Evolutionary conservation across 257 asterid species (phyloP), one percentile per base, ranked within the genome.

Genomic region (Nicotiana otophora): DNA sequence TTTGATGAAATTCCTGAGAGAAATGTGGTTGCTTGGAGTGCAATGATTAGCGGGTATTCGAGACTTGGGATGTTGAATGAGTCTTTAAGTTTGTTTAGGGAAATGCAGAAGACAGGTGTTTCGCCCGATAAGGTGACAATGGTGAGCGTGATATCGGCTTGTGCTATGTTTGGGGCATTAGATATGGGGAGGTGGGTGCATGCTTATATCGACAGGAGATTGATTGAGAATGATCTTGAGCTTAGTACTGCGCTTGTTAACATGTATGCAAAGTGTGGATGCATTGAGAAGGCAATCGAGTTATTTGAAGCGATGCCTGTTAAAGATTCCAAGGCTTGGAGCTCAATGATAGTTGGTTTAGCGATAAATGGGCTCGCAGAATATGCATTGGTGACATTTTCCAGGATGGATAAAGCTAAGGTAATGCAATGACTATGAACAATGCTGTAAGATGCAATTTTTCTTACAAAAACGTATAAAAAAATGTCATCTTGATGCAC

Each of bases 231-330:
- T 81, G 97, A 92, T 81, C 92, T 93, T 74, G 92, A 87, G 87
- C 89, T 93, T 77, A 82, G 90, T 61, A 93, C 97, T 0, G 92
- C 96, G 53, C 95, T 93, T 55, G 91, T 93, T 34, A 91, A 89
- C 78, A 89, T 93, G 96, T 93, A 93, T 67, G 93, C 95, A 16
- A 93, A 93, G 89, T 93, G 96, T 83, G 97, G 97, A 20, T 86
- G 86, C 69, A 81, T 93, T 67, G 93, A 90, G 82, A 92, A 87
- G 88, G 97, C 97, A 4, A 85, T 75, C 4, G 93, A 88, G 3
- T 88, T 93, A 26, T 93, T 93, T 9, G 88, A 89, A 69, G 87
- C 89, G 3, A 93, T 93, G 90, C 91, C 90, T 16, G 75, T 88
- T 48, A 93, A 90, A 90, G 97, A 93, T 86, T 87, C 91, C 70